Conservation (phyloP, 2,329 filamentous ascomycete species). For the Coniochaeta ligniaria region DNA sequence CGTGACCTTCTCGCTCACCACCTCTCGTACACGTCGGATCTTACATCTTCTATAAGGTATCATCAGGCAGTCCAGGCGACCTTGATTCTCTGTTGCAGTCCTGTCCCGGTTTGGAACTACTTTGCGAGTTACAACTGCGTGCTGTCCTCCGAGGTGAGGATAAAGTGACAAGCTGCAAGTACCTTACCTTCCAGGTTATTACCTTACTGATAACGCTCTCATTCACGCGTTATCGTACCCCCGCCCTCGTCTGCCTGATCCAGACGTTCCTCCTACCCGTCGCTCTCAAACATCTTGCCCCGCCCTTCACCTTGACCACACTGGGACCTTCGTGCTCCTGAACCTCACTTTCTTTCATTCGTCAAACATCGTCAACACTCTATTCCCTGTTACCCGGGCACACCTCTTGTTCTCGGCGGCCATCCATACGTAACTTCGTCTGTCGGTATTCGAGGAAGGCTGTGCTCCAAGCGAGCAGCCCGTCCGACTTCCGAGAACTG, state of each 20-base stretch:
- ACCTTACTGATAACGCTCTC: neutral
- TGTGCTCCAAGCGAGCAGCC: neutral
- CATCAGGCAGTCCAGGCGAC: neutral
- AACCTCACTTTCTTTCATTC: neutral
- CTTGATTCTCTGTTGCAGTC: neutral
- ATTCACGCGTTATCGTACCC: neutral
- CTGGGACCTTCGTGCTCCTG: neutral
- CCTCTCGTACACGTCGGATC: neutral
- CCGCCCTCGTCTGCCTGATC: constrained; percentile 1
- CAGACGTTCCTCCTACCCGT: neutral
- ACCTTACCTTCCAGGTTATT: no score
- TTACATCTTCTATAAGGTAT: no score
- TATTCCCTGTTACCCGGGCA: neutral
- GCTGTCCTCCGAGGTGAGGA: neutral
- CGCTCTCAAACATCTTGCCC: neutral
- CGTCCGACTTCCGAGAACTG: neutral
- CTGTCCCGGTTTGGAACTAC: neutral
- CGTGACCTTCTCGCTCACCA: neutral
- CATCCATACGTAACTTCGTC: neutral
- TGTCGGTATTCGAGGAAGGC: neutral
- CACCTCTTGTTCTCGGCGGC: neutral
- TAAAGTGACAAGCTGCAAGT: neutral
- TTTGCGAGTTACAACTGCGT: neutral
- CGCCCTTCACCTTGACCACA: neutral
- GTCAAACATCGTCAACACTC: neutral